Evolutionary conservation across 2,329 filamentous ascomycete species (phyloP).

Genomic region (Ilyonectria sp.): DNA sequence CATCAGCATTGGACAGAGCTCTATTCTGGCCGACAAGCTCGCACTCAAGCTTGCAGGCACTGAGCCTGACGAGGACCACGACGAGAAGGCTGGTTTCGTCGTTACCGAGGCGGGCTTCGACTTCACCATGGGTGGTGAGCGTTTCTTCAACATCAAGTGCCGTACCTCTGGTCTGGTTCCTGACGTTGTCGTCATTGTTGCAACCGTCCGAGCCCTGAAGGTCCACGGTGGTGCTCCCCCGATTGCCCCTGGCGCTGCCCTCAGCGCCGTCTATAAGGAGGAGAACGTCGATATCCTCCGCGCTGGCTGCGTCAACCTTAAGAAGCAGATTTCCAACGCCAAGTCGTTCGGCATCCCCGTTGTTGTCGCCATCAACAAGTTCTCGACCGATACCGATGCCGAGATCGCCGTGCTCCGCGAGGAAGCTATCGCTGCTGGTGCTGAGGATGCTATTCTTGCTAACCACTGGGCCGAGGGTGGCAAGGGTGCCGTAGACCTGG

Average conservation of each 20-base stretch:
- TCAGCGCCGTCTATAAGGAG: slow-evolving; percentile 90
- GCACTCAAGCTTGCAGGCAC: slow-evolving; percentile 96
- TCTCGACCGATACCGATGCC: slow-evolving; percentile 92
- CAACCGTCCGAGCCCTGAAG: slow-evolving; percentile 95
- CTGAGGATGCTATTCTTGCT: slow-evolving; percentile 91
- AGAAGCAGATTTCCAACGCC: slow-evolving; percentile 95
- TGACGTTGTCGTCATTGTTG: slow-evolving; percentile 94
- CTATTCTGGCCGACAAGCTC: slow-evolving; percentile 93
- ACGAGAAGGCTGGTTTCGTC: slow-evolving; percentile 89
- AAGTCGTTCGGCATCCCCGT: slow-evolving; percentile 92
- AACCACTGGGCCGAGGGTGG: slow-evolving; percentile 99
- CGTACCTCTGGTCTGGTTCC: slow-evolving; percentile 92
- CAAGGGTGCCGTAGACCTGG: slow-evolving; percentile 89
- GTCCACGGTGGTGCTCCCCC: slow-evolving; percentile 97
- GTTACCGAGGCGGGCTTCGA: slow-evolving; percentile 98
- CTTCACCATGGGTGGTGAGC: slow-evolving; percentile 99
- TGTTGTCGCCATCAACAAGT: slow-evolving; percentile 97
- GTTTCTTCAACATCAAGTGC: slow-evolving; percentile 99
- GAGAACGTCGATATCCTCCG: slow-evolving; percentile 95
- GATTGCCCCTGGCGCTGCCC: slow-evolving; percentile 86
- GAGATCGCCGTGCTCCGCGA: slow-evolving; percentile 92
- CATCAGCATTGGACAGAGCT: slow-evolving; percentile 97
- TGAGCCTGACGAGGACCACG: slow-evolving; percentile 89
- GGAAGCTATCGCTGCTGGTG: slow-evolving; percentile 91
- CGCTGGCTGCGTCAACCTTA: slow-evolving; percentile 92